Base-by-base conservation (phyloP, 257 asterid species). In the Osmanthus fragrans region DNA sequence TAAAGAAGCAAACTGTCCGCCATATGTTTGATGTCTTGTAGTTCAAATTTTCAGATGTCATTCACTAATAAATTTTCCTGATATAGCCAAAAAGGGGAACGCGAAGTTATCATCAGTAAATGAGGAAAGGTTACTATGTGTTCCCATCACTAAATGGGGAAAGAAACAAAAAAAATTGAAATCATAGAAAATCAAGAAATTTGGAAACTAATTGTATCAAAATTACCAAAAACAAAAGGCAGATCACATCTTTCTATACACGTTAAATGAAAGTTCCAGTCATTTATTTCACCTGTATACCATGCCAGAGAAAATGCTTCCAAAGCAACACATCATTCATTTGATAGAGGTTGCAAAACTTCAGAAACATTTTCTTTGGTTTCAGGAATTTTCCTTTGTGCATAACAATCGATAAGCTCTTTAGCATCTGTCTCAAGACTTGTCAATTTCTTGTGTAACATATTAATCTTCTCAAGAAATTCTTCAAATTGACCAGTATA, bases 401-500 rank as follows among this genome's bases (percentile, higher is more conserved):
- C 72, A 75, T 71, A 54, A 64, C 30, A 63, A 13, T 76, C 81
- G 80, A 64, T 58, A 32, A 92, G 85, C 74, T 78, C 83, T 72
- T 88, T 85, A 73, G 80, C 75, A 40, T 77, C 65, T 60, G 83
- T 83, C 80, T 88, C 91, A 8, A 89, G 80, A 69, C 69, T 76
- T 11, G 76, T 27, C 83, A 94, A 70, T 86, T 77, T 92, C 78
- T 42, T 29, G n/a, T 85, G 90, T 37, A 86, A 74, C n/a, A 66
- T 34, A 81, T 66, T 56, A 74, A 92, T 68, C 84, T 82, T 92
- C 65, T 86, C 90, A 32, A 78, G 3, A 76, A 34, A 72, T 9
- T 27, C 84, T 39, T 77, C 65, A 71, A 92, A 90, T 34, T 75
- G 81, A 40, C 33, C 13, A 32, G 23, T 74, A 33, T 68, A 81